phyloP scores from a whole-genome alignment of 2,329 filamentous ascomycete genomes.

The Paecilomyces niveus region DNA sequence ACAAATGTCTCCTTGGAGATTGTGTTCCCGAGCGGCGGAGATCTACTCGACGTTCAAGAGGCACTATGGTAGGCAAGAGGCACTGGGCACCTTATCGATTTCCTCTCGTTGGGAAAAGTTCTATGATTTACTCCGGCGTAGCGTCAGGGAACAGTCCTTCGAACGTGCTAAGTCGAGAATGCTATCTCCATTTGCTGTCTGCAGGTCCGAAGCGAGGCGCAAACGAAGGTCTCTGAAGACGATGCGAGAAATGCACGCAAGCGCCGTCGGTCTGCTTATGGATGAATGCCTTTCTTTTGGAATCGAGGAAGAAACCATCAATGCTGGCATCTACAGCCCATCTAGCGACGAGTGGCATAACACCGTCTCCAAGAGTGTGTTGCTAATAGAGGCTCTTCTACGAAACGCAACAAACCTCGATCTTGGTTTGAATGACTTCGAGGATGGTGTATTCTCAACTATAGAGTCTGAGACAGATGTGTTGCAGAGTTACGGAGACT shows the following conservation, averaged over 20 bases:
- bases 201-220: constrained; percentile 64
- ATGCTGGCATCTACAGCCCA: constrained; percentile 37
- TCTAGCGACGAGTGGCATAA: constrained; percentile 58
- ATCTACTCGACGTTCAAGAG: constrained; percentile 52
- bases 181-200: constrained; percentile 69
- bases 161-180: constrained; percentile 64
- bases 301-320: constrained; percentile 49
- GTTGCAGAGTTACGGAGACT: constrained; percentile 34
- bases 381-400: constrained; percentile 79
- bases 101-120: constrained; percentile 54
- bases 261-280: constrained; percentile 77
- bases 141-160: constrained; percentile 65
- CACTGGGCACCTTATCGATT: constrained; percentile 17
- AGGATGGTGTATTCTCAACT: constrained; percentile 48
- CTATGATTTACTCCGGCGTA: constrained; percentile 71
- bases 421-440: constrained; percentile 46
- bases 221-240: constrained; percentile 67
- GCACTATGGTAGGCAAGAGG: constrained; percentile 29
- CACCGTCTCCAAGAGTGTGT: constrained; percentile 71
- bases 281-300: constrained; percentile 73
- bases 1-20: constrained; percentile 71
- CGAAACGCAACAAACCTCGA: constrained; percentile 61
- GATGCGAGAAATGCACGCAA: constrained; percentile 73
- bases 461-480: constrained; percentile 57
- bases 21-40: constrained; percentile 66